phyloP scores from a whole-genome alignment of 306 rosid species.

The Quercus berberidifolia region DNA sequence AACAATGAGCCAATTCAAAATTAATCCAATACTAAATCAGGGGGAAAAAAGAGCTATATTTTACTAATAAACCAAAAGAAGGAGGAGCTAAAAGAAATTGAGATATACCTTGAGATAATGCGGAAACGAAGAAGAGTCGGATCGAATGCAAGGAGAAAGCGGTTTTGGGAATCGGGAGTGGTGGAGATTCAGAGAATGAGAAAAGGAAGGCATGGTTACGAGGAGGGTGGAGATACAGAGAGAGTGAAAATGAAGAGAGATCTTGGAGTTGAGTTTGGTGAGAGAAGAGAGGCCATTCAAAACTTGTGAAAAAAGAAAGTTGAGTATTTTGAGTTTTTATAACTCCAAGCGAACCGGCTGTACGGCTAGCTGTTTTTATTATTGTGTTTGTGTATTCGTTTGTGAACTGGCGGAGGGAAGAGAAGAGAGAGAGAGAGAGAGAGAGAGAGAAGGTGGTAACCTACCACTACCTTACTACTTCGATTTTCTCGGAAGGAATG shows the following conservation, averaged over 20 bases:
- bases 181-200: conserved; percentile 24
- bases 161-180: conserved; percentile 21
- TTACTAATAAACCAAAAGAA: not conserved
- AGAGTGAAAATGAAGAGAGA: conserved; percentile 18
- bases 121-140: not conserved
- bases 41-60: not conserved
- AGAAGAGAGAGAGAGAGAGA: no score
- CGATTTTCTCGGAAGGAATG: no score
- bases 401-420: no score
- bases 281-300: conserved; percentile 14
- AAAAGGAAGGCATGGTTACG: conserved; percentile 38
- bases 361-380: no score
- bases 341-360: no score
- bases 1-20: not conserved
- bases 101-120: conserved; percentile 9
- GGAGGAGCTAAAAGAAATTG: not conserved
- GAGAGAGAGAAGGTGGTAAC: no score
- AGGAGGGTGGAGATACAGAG: conserved; percentile 8
- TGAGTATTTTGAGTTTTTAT: no score
- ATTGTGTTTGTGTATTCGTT: no score
- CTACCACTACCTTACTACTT: no score
- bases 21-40: no score
- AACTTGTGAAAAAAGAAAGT: no score
- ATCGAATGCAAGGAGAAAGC: conserved; percentile 8
- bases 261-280: conserved; percentile 21